phyloP scores from a whole-genome alignment of 2,329 filamentous ascomycete species.

The Botrytis fragariae region DNA sequence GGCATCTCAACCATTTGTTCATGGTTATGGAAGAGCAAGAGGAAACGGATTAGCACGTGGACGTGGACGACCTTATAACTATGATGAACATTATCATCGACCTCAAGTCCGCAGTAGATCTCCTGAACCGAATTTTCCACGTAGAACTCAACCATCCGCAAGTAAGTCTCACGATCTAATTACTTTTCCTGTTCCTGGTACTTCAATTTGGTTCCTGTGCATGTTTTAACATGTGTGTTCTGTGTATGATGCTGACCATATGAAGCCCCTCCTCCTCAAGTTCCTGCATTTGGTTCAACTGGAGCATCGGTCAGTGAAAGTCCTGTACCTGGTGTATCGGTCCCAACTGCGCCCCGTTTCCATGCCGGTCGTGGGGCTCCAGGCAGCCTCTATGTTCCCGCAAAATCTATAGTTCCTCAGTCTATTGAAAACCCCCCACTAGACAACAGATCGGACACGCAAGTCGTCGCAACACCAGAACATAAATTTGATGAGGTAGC shows the following conservation, averaged over 20 bases:
- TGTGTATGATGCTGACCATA: neutral
- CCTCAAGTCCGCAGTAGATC: constrained; percentile 36
- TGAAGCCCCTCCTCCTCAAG: constrained; percentile 47
- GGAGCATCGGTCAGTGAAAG: constrained; percentile 19
- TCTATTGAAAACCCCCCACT: neutral
- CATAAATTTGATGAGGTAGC: neutral
- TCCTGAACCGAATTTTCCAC: constrained; percentile 33
- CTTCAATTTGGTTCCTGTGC: neutral
- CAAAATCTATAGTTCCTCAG: neutral
- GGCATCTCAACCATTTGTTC: constrained; percentile 42
- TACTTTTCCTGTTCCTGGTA: neutral
- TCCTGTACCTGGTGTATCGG: constrained; percentile 31
- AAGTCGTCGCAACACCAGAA: neutral
- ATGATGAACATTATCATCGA: constrained; percentile 56
- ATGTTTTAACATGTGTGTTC: neutral
- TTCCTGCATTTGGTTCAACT: constrained; percentile 52
- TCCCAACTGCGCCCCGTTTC: constrained; percentile 34
- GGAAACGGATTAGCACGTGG: constrained; percentile 48
- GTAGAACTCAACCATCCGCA: constrained; percentile 46
- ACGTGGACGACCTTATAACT: constrained; percentile 46
- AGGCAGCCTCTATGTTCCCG: constrained; percentile 2
- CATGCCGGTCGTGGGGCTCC: constrained; percentile 14
- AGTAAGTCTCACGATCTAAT: constrained; percentile 27
- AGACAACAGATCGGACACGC: neutral
- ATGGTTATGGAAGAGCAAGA: constrained; percentile 52